These are phyloP conservation scores for Clarireedia homoeocarpa DNA, from an alignment of 2,329 filamentous ascomycete species.

Conservation along the genomic window DNA sequence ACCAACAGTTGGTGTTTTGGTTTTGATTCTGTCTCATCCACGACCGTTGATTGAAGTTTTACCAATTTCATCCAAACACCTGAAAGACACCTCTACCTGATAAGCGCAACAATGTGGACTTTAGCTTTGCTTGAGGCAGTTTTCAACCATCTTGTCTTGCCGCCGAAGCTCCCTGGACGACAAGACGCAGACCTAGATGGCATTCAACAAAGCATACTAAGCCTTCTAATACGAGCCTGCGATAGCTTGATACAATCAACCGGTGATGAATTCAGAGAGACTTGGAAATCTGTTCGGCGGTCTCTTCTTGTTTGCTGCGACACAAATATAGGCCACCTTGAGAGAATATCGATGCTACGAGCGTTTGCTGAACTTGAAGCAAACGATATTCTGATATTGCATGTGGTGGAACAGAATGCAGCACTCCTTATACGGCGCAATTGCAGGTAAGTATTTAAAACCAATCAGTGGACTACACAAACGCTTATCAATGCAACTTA, in stretches of 20 bases:
- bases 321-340: neutral
- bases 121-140: conserved; percentile 19
- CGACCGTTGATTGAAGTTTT: too few relatives aligned
- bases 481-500: conserved; percentile 2
- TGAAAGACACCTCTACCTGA: too few relatives aligned
- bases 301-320: conserved; percentile 15
- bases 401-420: conserved; percentile 41
- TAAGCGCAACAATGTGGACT: neutral
- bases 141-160: conserved; percentile 37
- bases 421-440: conserved; percentile 35
- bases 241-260: conserved; percentile 14
- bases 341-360: conserved; percentile 18
- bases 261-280: conserved; percentile 13
- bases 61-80: too few relatives aligned
- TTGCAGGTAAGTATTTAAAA: conserved; percentile 24
- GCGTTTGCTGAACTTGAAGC: conserved; percentile 24
- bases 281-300: conserved; percentile 13
- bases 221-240: conserved; percentile 21
- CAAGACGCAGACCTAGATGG: conserved; percentile 28
- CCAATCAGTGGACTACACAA: conserved; percentile 9
- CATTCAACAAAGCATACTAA: conserved; percentile 26
- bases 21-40: too few relatives aligned
- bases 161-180: conserved; percentile 33
- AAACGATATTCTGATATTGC: conserved; percentile 33
- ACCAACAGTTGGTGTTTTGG: too few relatives aligned